Conservation (phyloP, 371 early-diverging fungal species). For the Dichotomocladium elegans region DNA sequence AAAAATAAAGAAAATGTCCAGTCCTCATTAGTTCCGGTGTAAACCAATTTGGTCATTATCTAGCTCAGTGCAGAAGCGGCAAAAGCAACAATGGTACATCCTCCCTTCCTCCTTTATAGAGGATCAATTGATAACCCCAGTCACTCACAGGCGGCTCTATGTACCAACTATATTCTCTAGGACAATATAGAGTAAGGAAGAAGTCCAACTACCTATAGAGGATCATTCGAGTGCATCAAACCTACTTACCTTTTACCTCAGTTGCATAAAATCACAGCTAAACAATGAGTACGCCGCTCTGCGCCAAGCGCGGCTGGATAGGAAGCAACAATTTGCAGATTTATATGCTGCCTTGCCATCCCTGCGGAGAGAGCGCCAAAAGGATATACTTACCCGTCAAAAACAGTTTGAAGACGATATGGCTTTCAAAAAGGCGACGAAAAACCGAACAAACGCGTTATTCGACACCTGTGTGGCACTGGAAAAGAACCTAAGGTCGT, state of each 20-base stretch:
- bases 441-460: background rate
- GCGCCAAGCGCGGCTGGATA: constrained; percentile 6
- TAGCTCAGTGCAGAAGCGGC: background rate
- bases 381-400: constrained; percentile 11
- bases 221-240: too few relatives aligned
- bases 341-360: background rate
- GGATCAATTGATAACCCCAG: background rate
- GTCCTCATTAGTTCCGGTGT: background rate
- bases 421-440: constrained; percentile 2
- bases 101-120: background rate
- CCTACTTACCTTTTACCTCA: background rate
- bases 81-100: background rate
- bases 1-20: background rate
- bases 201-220: too few relatives aligned
- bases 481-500: background rate
- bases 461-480: background rate
- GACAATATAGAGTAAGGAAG: too few relatives aligned
- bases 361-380: constrained; percentile 11
- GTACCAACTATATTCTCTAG: background rate
- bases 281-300: constrained; percentile 8
- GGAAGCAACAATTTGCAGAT: constrained; percentile 3
- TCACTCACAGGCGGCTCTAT: background rate
- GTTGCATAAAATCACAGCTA: background rate
- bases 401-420: constrained; percentile 9
- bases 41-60: background rate